phyloP scores from a whole-genome alignment of 176 grass and related monocot genomes.

The Thinopyrum elongatum region DNA sequence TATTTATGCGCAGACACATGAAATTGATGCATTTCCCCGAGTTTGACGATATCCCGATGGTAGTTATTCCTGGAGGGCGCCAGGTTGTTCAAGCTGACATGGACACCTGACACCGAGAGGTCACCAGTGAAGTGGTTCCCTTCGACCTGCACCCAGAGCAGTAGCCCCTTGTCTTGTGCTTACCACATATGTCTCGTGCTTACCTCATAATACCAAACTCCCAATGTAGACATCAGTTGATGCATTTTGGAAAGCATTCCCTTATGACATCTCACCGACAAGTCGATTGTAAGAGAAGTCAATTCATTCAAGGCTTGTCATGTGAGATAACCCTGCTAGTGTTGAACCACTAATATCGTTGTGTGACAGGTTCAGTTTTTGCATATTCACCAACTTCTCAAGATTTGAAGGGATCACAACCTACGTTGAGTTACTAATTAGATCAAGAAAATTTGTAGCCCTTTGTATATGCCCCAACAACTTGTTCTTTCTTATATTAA shows the following conservation, averaged over 20 bases:
- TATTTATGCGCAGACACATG: conserved; percentile 42
- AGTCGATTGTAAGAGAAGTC: conserved; percentile 92
- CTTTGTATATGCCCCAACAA: conserved; percentile 57
- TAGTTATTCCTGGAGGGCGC: conserved; percentile 54
- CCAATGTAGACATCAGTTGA: conserved; percentile 43
- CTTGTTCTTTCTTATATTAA: conserved; percentile 75
- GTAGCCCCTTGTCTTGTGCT: no score
- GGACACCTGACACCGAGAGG: conserved; percentile 61
- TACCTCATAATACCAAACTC: conserved; percentile 27
- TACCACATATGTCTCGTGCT: no score
- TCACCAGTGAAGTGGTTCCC: conserved; percentile 65
- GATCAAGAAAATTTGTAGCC: conserved; percentile 70
- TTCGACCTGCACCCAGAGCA: conserved; percentile 29
- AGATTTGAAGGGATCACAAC: conserved; percentile 69
- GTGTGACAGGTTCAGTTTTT: conserved; percentile 72
- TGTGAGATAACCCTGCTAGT: conserved; percentile 45
- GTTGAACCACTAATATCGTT: conserved; percentile 64
- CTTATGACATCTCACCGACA: conserved; percentile 51
- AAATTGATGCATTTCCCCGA: conserved; percentile 64
- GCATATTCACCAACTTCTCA: conserved; percentile 38
- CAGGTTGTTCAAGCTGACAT: conserved; percentile 48
- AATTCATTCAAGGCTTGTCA: conserved; percentile 69
- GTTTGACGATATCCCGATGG: conserved; percentile 46
- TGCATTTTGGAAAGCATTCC: conserved; percentile 50
- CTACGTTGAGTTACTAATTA: conserved; percentile 73